A percentile compares a stretch with the other conserved stretches of the same genome.
phyloP scores from a whole-genome alignment of 768 basidiomycete genomes.

The Coprinellus micaceus region DNA sequence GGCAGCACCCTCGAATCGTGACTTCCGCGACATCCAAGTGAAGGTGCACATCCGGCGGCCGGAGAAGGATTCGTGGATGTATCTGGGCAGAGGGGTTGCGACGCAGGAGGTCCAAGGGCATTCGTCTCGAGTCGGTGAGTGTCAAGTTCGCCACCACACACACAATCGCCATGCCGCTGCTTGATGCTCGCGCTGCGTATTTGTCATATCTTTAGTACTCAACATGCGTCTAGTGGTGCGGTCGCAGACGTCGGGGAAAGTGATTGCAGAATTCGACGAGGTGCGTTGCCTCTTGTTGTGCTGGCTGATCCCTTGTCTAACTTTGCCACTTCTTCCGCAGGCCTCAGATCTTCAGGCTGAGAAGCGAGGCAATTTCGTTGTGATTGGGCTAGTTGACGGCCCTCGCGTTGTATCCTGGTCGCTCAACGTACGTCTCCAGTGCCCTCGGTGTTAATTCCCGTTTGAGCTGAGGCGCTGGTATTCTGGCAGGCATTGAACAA shows the following conservation, averaged over 20 bases:
- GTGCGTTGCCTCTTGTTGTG: constrained; percentile 32
- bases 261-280: constrained; percentile 68
- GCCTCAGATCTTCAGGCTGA: constrained; percentile 75
- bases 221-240: constrained; percentile 49
- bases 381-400: constrained; percentile 75
- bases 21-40: constrained; percentile 74
- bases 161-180: not conserved
- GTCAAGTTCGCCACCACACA: not conserved
- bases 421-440: constrained; percentile 57
- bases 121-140: constrained; percentile 76
- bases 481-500: constrained; percentile 67
- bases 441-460: constrained; percentile 12
- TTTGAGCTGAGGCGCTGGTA: not conserved
- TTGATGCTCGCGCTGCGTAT: not conserved
- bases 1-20: constrained; percentile 40
- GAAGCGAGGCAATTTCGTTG: constrained; percentile 84
- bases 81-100: constrained; percentile 74
- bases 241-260: constrained; percentile 60
- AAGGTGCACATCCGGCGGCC: constrained; percentile 82
- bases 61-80: constrained; percentile 77
- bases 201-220: too few relatives aligned
- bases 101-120: constrained; percentile 73
- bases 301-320: not conserved
- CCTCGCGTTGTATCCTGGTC: constrained; percentile 80
- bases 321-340: constrained; percentile 26